Evolutionary conservation across 1,284 basidiomycete species (phyloP), one percentile per base, ranked within the genome.

Genomic region (Ustilago sp.): DNA sequence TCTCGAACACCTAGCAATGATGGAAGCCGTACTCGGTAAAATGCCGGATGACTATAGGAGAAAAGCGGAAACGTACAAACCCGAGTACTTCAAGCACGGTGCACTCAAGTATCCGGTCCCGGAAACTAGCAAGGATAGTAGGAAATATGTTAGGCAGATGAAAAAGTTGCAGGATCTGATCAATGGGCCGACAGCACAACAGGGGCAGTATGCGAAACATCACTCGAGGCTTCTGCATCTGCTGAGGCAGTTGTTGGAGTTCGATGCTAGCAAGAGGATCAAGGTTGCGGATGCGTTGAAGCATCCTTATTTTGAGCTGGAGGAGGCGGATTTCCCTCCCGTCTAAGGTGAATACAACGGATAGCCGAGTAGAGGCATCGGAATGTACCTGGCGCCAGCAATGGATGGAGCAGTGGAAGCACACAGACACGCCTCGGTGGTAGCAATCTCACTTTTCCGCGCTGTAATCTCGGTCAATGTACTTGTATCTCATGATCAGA

Each of bases 1-100:
- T 86, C 90, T 99, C 12, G 97, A 99, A 65, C 97, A 99, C 86
- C 91, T 99, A 8, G 97, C 97, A 50, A 99, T 99, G 97, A 99
- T 99, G 97, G 95, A 99, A 87, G 92, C 93, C 79, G 97, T 99
- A 39, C 96, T 99, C 91, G 97, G 96, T 70, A 93, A 92, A 87
- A 95, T 99, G 92, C 94, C 95, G 0, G 91, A 92, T 52, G 90
- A 92, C 5, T 94, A 96, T 86, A 79, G 87, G 2, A 85, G 88
- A 23, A 86, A 86, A 58, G 89, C 88, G 53, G 85, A 86, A 86
- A 80, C 80, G 19, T 91, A 90, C 65, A 94, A 93, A 83, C 92
- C 94, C 15, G 96, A 98, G 83, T 98, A 93, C 86, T 98, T 99
- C 89, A 94, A 93, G 85, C 91, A 93, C 48, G 86, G 84, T 32